These are phyloP conservation scores for Syncephalis fuscata DNA, from an alignment of 371 early-diverging fungal species.

Conservation along the genomic window DNA sequence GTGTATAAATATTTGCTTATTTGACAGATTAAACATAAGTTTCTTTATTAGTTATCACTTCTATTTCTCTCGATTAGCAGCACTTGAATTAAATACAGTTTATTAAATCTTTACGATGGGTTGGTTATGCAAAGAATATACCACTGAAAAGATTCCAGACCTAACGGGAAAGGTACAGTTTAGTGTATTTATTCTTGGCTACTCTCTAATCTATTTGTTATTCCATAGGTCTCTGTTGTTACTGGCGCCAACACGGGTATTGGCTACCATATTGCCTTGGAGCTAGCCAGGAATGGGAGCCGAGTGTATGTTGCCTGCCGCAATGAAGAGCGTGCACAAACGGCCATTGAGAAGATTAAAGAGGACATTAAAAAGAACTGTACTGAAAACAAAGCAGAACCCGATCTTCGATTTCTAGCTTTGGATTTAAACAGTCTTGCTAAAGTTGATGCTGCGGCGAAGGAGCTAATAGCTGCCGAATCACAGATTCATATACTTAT, in stretches of 20 bases:
- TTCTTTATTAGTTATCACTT: too few relatives aligned
- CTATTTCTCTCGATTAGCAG: too few relatives aligned
- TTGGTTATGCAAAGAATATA: constrained; percentile 5
- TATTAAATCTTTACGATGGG: too few relatives aligned
- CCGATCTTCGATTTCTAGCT: neutral
- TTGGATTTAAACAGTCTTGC: neutral
- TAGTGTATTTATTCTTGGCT: neutral
- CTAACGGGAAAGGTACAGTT: constrained; percentile 28
- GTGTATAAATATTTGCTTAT: too few relatives aligned
- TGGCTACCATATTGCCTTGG: constrained; percentile 34
- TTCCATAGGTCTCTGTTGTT: constrained; percentile 31
- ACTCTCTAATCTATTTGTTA: neutral
- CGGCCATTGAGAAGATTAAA: neutral
- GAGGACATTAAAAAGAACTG: neutral
- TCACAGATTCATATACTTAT: neutral
- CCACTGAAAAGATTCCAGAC: constrained; percentile 33
- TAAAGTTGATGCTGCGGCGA: neutral
- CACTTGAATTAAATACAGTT: too few relatives aligned
- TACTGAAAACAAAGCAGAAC: neutral
- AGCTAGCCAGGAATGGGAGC: constrained; percentile 36
- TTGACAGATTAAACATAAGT: too few relatives aligned
- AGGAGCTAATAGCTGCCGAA: neutral
- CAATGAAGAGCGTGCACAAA: constrained; percentile 8
- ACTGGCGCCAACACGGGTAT: constrained; percentile 62
- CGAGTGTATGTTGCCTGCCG: constrained; percentile 44